Evolutionary conservation across 1,284 basidiomycete genomes (phyloP), one percentile per base, ranked within the genome.

Genomic region (Earliella scabrosa): DNA sequence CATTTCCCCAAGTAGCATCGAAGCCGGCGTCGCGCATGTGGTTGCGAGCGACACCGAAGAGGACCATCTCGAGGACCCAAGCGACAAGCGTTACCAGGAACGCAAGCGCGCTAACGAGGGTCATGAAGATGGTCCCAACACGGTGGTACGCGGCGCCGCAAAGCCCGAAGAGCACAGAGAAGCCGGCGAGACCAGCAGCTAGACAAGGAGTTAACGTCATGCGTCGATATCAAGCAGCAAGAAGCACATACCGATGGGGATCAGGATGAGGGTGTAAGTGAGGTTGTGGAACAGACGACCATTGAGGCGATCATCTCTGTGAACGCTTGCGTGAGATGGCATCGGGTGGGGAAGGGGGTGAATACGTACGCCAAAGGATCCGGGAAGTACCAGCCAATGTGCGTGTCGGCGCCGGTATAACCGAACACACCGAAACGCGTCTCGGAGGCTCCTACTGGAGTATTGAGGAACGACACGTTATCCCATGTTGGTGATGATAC

Each of bases 341-440:
- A 29, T 10, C 6, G 7, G n/a, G 21, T 13, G 13, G 21, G 39
- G 21, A 48, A 26, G 52, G 52, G 49, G 38, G 14, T 13, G 26
- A 16, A 20, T 21, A 68, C 78, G 54, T 68, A 78, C 77, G 67
- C 66, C 50, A 77, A 65, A 7, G 67, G 68, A 8, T 65, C n/a
- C 14, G 71, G 71, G 63, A 91, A 86, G 49, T 70, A 59, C 67
- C 87, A 90, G 29, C 88, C 88, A 53, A 90, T 71, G 59, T 75
- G 60, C 9, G 70, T 66, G 40, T 66, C 52, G 18, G 81, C 82
- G n/a, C 86, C 89, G 16, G 86, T 87, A 70, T 78, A 85, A 2
- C 92, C 92, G 68, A 92, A 92, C 24, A 90, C 83, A 66, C 92
- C 92, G 63, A 86, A 93, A 63, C 79, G 80, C 16, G 80, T 73